These are phyloP conservation scores for Podospora pseudoanserina DNA, from an alignment of 495 filamentous ascomycete species.

Conservation along the genomic window DNA sequence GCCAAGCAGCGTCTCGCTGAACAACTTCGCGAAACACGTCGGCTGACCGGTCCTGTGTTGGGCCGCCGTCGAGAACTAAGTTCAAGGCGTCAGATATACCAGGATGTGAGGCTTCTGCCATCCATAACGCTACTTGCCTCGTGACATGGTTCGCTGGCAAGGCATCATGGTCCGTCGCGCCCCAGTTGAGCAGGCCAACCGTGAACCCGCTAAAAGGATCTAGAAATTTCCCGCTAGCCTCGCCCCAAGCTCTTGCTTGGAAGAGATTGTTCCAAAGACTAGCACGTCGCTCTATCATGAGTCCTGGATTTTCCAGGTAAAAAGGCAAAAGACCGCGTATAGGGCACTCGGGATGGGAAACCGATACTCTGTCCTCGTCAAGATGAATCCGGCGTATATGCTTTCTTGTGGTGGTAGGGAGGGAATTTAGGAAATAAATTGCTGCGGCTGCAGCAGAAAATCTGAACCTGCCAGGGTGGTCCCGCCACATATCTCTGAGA, in stretches of 20 bases:
- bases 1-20: conserved; percentile 1
- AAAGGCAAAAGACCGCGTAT: not conserved
- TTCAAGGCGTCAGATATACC: not conserved
- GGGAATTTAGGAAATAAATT: not conserved
- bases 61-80: not conserved
- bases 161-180: not conserved
- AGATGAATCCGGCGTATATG: not conserved
- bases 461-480: not conserved
- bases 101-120: not conserved
- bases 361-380: not conserved
- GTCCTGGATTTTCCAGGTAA: not conserved
- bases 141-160: not conserved
- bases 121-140: not conserved
- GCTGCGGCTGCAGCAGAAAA: not conserved
- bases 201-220: no score
- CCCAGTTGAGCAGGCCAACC: no score
- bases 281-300: not conserved
- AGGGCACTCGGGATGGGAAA: not conserved
- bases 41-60: not conserved
- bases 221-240: not conserved
- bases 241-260: not conserved
- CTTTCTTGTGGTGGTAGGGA: not conserved
- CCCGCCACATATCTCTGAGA: not conserved
- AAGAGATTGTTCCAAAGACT: not conserved
- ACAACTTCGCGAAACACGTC: not conserved